Percentiles rank a stretch among this genome's conserved stretches.
Conservation (phyloP, 2,329 filamentous ascomycete species). For the Reticulascus tulasneorum region DNA sequence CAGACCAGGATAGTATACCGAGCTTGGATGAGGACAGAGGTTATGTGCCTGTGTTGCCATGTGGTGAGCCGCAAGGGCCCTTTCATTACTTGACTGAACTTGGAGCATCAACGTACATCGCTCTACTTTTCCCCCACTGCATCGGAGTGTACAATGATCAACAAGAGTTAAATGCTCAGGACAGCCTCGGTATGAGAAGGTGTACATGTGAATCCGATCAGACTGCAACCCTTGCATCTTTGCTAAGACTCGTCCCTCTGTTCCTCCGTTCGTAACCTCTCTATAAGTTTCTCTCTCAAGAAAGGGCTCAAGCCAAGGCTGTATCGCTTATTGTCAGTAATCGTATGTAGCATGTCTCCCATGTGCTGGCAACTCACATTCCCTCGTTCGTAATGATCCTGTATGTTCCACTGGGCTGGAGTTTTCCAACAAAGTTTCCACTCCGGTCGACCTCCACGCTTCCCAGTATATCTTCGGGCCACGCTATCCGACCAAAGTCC, state of each 20-base stretch:
- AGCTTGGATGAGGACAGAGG: no score
- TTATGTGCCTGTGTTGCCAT: no score
- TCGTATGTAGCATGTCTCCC: neutral
- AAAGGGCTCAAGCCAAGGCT: conserved; percentile 54
- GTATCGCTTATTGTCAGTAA: conserved; percentile 18
- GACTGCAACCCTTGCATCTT: no score
- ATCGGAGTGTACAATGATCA: no score
- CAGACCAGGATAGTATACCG: no score
- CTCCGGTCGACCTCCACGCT: conserved; percentile 59
- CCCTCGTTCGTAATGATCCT: conserved; percentile 62
- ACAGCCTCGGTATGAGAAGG: no score
- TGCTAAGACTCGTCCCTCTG: conserved; percentile 21
- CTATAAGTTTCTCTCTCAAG: conserved; percentile 49
- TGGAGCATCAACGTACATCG: no score
- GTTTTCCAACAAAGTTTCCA: conserved; percentile 55
- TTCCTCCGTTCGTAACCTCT: conserved; percentile 50
- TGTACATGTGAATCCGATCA: no score
- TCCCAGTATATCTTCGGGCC: conserved; percentile 66
- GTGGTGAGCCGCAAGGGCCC: no score
- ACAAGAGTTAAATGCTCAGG: no score
- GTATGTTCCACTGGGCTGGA: conserved; percentile 59
- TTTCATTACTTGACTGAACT: no score
- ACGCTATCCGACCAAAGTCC: conserved; percentile 64
- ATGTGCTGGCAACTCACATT: conserved; percentile 48
- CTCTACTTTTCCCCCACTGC: no score